phyloP scores from a whole-genome alignment of 768 basidiomycete species.

The Lactarius akahatsu region DNA sequence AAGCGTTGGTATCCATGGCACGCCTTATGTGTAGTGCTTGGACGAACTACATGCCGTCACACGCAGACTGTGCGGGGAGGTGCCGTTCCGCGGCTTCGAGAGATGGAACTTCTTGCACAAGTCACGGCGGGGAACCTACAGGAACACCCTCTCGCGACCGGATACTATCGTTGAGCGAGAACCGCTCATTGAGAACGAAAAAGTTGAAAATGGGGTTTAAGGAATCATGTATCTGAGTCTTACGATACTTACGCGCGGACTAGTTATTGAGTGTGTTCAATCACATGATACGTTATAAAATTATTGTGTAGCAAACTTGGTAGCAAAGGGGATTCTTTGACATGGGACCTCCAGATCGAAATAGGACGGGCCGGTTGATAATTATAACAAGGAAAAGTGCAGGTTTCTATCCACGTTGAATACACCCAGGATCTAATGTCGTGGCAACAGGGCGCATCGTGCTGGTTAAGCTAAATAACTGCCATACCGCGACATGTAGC shows the following conservation, averaged over 20 bases:
- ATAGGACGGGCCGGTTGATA: background rate
- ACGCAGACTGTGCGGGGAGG: constrained; percentile 24
- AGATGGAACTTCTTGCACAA: constrained; percentile 18
- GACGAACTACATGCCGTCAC: constrained; percentile 22
- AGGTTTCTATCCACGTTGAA: too few relatives aligned
- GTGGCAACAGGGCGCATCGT: too few relatives aligned
- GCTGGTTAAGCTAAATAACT: too few relatives aligned
- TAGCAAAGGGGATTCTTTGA: background rate
- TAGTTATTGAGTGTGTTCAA: background rate
- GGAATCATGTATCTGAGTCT: background rate
- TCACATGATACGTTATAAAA: background rate
- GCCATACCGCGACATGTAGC: too few relatives aligned
- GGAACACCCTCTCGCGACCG: constrained; percentile 15
- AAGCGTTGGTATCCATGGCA: background rate
- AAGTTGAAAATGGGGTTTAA: constrained; percentile 4
- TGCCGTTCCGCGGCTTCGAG: constrained; percentile 23
- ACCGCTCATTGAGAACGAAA: background rate
- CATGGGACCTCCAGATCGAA: background rate
- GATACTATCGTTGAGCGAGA: constrained; percentile 6
- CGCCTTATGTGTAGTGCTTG: constrained; percentile 15
- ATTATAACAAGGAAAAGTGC: background rate
- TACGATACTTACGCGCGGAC: background rate
- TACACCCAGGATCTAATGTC: too few relatives aligned
- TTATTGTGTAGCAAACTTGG: background rate
- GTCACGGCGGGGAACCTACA: constrained; percentile 4